Evolutionary conservation across 257 asterid species (phyloP), one percentile per base, ranked within the genome.

Genomic region (Schizonepeta tenuifolia): DNA sequence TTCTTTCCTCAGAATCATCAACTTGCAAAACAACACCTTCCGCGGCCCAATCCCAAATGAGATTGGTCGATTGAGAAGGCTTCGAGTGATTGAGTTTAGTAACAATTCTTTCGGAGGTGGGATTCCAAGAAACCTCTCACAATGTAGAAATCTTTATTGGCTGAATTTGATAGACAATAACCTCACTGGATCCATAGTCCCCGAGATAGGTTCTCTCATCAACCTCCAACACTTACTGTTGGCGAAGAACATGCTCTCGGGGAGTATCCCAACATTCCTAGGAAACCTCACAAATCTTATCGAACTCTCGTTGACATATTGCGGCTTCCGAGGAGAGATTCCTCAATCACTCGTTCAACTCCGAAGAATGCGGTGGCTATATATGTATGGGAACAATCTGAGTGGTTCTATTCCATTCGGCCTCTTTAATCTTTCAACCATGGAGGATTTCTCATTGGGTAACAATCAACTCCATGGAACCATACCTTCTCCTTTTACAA

Each of bases 401-500:
- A 63, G 36, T 20, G 69, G 69, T 12, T 10, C 9, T 0, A 12
- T 63, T 35, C 69, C 69, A 18, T 11, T 1, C 0, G 54, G 33
- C 17, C 36, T 63, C 11, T 63, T 4, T 20, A 63, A 63, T 20
- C 31, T 38, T 18, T 63, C 69, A 2, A 38, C 36, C 20, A 6
- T 41, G 0, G 49, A 17, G 18, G 0, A 0, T 4, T 21, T 38
- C 3, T 0, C 6, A 4, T 9, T 41, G 10, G 5, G 17, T 11
- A 0, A 1, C 0, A 84, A 81, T 61, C 28, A 15, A 6, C 36
- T 81, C 4, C 22, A 69, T 24, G 86, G 86, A 8, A 38, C 38
- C 17, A 55, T 82, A 51, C 83, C 78, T 24, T 47, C 71, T n/a
- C n/a, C n/a, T 5, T 22, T 63, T 6, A 72, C 73, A 2, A 77